These are phyloP conservation scores for Chaetomiaceae sp. DNA, from an alignment of 2,329 filamentous ascomycete genomes.

Conservation along the genomic window DNA sequence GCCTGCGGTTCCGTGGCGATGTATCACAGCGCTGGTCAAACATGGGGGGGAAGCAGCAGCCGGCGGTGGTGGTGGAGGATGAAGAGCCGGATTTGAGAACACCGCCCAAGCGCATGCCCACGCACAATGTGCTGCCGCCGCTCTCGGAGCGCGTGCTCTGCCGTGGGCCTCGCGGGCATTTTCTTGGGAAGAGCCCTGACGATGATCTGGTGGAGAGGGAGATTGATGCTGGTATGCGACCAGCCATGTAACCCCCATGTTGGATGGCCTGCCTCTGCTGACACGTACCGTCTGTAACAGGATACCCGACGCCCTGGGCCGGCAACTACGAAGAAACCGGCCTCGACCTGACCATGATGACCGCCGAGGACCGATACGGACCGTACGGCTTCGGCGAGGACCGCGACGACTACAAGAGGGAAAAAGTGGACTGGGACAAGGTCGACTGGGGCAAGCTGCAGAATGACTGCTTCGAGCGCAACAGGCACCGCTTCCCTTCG, in stretches of 20 bases:
- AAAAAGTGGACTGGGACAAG: conserved; percentile 30
- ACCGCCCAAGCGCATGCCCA: conserved; percentile 23
- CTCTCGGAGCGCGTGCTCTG: conserved; percentile 26
- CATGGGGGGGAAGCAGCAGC: conserved; percentile 1
- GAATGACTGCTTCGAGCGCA: conserved; percentile 40
- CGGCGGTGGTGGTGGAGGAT: conserved; percentile 7
- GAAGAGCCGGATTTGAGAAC: conserved; percentile 7
- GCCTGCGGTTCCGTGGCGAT: conserved; percentile 15
- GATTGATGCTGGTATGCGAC: conserved; percentile 23
- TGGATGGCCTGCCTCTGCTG: background rate
- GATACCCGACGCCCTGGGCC: conserved; percentile 31
- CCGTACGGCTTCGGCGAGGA: conserved; percentile 32
- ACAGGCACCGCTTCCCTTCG: conserved; percentile 46
- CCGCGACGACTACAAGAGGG: conserved; percentile 24
- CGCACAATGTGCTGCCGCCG: conserved; percentile 22
- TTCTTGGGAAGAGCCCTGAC: conserved; percentile 27
- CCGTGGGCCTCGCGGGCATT: conserved; percentile 26
- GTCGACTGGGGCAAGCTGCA: conserved; percentile 36
- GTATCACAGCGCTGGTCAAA: conserved; percentile 16
- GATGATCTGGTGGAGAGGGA: conserved; percentile 26
- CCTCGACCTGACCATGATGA: conserved; percentile 31
- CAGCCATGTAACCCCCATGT: background rate
- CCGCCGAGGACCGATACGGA: conserved; percentile 27
- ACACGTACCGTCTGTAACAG: conserved; percentile 19
- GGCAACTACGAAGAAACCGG: conserved; percentile 32